These are phyloP conservation scores for Colletotrichum sp. DNA, from an alignment of 2,329 filamentous ascomycete species.

Conservation along the genomic window DNA sequence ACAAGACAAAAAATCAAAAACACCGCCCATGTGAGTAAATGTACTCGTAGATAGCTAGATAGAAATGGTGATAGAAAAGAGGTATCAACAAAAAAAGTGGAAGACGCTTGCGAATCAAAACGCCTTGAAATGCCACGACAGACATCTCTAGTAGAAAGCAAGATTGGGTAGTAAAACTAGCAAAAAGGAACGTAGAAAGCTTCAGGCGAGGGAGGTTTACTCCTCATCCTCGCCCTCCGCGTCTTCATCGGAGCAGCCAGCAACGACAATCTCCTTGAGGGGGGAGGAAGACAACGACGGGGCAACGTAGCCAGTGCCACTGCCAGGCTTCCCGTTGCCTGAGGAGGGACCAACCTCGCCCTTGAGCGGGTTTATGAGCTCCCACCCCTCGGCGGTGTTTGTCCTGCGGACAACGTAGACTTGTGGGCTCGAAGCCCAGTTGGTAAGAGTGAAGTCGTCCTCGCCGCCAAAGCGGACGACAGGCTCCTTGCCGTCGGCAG, in stretches of 20 bases:
- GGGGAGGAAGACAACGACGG: neutral
- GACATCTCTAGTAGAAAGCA: neutral
- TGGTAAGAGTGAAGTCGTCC: constrained; percentile 40
- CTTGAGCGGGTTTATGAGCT: constrained; percentile 34
- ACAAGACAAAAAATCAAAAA: neutral
- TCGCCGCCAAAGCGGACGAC: constrained; percentile 42
- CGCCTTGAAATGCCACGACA: neutral
- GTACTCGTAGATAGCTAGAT: neutral
- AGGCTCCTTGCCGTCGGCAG: constrained; percentile 34
- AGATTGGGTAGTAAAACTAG: neutral
- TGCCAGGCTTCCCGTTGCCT: constrained; percentile 18
- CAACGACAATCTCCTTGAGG: constrained; percentile 5
- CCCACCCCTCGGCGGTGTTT: constrained; percentile 30
- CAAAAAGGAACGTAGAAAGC: neutral
- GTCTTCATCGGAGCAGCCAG: constrained; percentile 12
- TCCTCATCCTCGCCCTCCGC: constrained; percentile 22
- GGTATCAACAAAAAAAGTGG: neutral
- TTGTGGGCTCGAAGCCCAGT: constrained; percentile 41
- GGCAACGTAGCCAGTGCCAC: neutral
- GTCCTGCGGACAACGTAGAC: constrained; percentile 40
- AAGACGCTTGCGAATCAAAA: neutral
- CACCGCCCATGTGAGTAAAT: neutral
- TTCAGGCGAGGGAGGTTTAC: neutral
- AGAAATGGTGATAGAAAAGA: neutral
- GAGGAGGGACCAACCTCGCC: constrained; percentile 14